A percentile compares a stretch with the other conserved stretches of the same genome.
phyloP scores from a whole-genome alignment of 2,329 filamentous ascomycete species.

The Fusarium abutilonis region DNA sequence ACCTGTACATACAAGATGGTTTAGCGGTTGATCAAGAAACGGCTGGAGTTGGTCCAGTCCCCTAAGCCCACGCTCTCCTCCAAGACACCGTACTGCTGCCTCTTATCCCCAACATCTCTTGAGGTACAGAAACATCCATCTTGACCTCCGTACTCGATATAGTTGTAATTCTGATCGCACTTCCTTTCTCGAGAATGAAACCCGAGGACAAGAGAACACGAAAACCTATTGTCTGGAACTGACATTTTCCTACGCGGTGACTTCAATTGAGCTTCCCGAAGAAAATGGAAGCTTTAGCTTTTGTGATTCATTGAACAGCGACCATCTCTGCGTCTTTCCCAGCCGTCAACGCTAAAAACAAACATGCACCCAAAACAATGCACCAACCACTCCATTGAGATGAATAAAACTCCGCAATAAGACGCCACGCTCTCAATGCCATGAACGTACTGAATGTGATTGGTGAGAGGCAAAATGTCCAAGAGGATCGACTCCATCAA shows the following conservation, averaged over 20 bases:
- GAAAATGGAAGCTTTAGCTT: conserved; percentile 16
- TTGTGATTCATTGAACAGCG: conserved; percentile 9
- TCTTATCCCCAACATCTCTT: background rate
- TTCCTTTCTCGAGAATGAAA: background rate
- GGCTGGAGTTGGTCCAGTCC: background rate
- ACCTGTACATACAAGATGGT: conserved; percentile 1
- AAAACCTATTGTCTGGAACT: conserved; percentile 2
- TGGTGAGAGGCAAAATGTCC: conserved; percentile 37
- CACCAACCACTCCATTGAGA: conserved; percentile 34
- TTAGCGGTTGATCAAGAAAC: background rate
- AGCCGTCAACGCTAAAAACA: conserved; percentile 35
- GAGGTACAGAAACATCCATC: background rate
- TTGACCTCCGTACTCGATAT: background rate
- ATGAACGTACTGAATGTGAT: conserved; percentile 43
- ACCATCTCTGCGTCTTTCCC: conserved; percentile 8
- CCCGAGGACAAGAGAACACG: conserved; percentile 6
- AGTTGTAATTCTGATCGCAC: conserved; percentile 2
- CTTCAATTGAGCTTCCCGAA: conserved; percentile 1
- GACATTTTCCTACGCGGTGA: background rate
- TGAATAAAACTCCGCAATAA: conserved; percentile 46
- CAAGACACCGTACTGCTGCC: background rate
- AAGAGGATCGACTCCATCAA: conserved; percentile 27
- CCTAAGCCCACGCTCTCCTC: background rate
- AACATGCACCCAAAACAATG: conserved; percentile 43
- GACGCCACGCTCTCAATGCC: conserved; percentile 51